Conservation (phyloP, 169 alveolate genomes). For the Eimeria maxima region DNA sequence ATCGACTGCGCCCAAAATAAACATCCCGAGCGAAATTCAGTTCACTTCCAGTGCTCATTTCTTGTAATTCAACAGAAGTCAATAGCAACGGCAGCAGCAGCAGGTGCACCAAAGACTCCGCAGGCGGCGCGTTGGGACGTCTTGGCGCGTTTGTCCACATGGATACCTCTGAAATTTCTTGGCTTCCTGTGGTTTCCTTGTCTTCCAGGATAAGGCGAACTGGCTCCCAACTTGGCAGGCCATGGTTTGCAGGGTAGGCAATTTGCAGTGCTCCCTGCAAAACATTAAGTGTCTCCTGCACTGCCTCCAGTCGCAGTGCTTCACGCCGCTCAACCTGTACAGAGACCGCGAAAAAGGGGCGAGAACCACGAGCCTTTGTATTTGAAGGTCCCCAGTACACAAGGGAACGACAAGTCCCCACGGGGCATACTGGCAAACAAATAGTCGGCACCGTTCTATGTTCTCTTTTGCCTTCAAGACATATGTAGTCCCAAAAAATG, state of each 20-base stretch:
- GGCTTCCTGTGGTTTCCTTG: slow-evolving; percentile 89
- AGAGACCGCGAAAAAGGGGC: neutral
- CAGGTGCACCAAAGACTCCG: neutral
- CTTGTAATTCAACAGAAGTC: neutral
- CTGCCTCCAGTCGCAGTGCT: slow-evolving; percentile 85
- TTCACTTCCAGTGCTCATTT: neutral
- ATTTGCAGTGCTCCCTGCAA: slow-evolving; percentile 95
- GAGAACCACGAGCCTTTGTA: neutral
- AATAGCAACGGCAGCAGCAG: neutral
- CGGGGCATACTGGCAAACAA: neutral
- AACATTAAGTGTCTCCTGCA: slow-evolving; percentile 91
- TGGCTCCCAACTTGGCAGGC: slow-evolving; percentile 97
- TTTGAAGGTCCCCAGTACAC: neutral
- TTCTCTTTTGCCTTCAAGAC: too few species aligned
- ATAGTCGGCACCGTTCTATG: neutral
- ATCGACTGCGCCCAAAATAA: neutral
- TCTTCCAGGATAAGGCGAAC: slow-evolving; percentile 93
- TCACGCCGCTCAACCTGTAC: slow-evolving; percentile 87
- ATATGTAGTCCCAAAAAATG: too few species aligned
- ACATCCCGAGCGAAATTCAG: neutral
- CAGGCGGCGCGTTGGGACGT: neutral
- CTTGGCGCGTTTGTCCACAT: neutral
- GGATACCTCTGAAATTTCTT: slow-evolving; percentile 33
- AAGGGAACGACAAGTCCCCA: neutral
- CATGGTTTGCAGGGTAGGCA: slow-evolving; percentile 97